A percentile compares a stretch with the other conserved stretches of the same genome.
These are phyloP conservation scores for Trichophyton verrucosum DNA, from an alignment of 2,329 filamentous ascomycete genomes.

Conservation along the genomic window DNA sequence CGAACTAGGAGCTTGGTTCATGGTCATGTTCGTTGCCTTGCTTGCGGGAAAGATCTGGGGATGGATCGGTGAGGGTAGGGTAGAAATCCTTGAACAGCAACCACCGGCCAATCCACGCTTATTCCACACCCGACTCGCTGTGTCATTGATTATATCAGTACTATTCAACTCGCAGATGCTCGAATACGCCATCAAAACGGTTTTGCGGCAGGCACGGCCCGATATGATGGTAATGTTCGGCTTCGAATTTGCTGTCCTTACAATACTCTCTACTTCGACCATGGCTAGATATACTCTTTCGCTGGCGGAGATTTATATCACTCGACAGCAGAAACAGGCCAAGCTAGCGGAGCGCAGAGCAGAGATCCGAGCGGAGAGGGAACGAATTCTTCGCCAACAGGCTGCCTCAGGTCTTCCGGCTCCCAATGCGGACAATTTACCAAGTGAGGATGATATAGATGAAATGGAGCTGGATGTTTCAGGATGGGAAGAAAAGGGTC, in stretches of 20 bases:
- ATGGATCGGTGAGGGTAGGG: constrained; percentile 91
- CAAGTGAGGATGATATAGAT: constrained; percentile 63
- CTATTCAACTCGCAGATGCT: constrained; percentile 70
- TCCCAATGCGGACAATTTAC: constrained; percentile 34
- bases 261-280: constrained; percentile 69
- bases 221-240: constrained; percentile 99
- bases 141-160: constrained; percentile 67
- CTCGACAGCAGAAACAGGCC: constrained; percentile 58
- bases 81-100: constrained; percentile 91
- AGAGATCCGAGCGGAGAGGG: constrained; percentile 48
- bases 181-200: constrained; percentile 65
- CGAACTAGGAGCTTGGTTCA: constrained; percentile 84
- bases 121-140: constrained; percentile 71
- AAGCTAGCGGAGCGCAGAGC: constrained; percentile 55
- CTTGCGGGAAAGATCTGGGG: constrained; percentile 95
- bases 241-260: constrained; percentile 87
- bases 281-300: constrained; percentile 65
- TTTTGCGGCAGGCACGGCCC: constrained; percentile 75
- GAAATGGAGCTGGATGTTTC: constrained; percentile 92
- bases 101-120: constrained; percentile 76
- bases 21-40: constrained; percentile 89
- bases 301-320: constrained; percentile 62
- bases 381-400: constrained; percentile 34
- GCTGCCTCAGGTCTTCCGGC: constrained; percentile 27
- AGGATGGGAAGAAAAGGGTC: constrained; percentile 91